Base-by-base conservation (phyloP, 306 rosid genomes). In the Cicer bijugum region DNA sequence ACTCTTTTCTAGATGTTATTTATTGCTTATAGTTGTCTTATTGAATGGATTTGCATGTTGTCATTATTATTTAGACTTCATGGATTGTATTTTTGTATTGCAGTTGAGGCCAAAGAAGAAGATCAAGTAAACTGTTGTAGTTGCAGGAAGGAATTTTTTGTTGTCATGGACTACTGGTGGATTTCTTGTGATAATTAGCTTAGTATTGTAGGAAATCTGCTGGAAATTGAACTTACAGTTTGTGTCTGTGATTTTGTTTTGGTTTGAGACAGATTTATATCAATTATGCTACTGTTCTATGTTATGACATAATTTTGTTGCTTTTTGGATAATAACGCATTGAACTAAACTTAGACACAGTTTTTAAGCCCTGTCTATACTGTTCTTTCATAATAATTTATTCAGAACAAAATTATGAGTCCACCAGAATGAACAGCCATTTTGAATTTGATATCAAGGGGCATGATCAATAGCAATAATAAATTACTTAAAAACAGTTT, bases 91-190 rank as follows among this genome's bases (percentile, higher is more conserved):
- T 42, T 40, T 75, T 76, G 55, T 53, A 52, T 72, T 80, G 83
- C 96, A 93, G 98, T 81, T 93, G 96, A 93, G 98, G 97, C 98
- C 98, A 64, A 93, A 93, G 96, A 93, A 93, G 91, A 93, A 93
- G 93, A 86, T 93, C 91, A 93, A 93, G 92, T 93, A 93, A 76
- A 84, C 69, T 57, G 60, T 78, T 67, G 58, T 79, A 37, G 20
- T 75, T 19, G 67, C 73, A 16, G 17, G 59, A 56, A 10, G 56
- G 47, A 79, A 10, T n/a, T 17, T 46, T 35, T 9, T 47, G 55
- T 35, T 53, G 53, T 58, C 59, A 6, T 75, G 51, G 81, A 66
- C 64, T 81, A 12, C 77, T 65, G 69, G 78, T 60, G 53, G 74
- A 65, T 79, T 48, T 14, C 71, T 59, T 80, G 48, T 43, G 50